Base-by-base conservation (phyloP, 2,329 filamentous ascomycete species). In the Lachnellula arida region DNA sequence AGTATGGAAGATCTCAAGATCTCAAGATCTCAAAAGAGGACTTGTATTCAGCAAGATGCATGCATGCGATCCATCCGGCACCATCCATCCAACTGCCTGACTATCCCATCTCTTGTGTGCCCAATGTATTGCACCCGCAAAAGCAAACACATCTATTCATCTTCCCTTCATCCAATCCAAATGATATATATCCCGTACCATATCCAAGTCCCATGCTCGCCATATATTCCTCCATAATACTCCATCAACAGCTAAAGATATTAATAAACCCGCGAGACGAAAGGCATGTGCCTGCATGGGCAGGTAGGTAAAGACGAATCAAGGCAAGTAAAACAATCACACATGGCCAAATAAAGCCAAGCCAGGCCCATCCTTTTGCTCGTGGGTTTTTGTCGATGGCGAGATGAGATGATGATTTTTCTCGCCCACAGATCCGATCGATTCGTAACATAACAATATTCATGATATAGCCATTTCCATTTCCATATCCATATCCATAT, bases 401-500 rank as follows among this genome's bases (percentile, higher is more conserved):
- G 19, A 44, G 15, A 14, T 19, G 19, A 44, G 42, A 32, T 19
- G 19, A 14, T 14, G n/a, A 44, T 8, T 17, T 5, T n/a, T 42
- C 8, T 19, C 42, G 42, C 19, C 12, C 42, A 22, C 15, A 44
- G 19, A 44, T 25, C 28, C 42, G 19, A 25, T 44, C 19, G n/a
- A 44, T 44, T 22, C n/a, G 5, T 19, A 22, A 17, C 19, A 22
- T 44, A 44, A 23, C n/a, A 44, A 44, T 44, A 44, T 44, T 44
- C 42, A 44, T 44, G 8, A 44, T 25, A 19, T 44, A 44, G 12
- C 42, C 42, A 40, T 32, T 11, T 32, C 28, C 28, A 32, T 32
- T 9, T 32, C 42, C 42, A 49, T 49, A 49, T 49, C 44, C 44
- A 32, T 47, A 44, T 49, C 46, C 46, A 49, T 37, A 37, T 35